A percentile compares a stretch with the other conserved stretches of the same genome.
phyloP scores from a whole-genome alignment of 2,329 filamentous ascomycete species.

The Moelleriella libera region DNA sequence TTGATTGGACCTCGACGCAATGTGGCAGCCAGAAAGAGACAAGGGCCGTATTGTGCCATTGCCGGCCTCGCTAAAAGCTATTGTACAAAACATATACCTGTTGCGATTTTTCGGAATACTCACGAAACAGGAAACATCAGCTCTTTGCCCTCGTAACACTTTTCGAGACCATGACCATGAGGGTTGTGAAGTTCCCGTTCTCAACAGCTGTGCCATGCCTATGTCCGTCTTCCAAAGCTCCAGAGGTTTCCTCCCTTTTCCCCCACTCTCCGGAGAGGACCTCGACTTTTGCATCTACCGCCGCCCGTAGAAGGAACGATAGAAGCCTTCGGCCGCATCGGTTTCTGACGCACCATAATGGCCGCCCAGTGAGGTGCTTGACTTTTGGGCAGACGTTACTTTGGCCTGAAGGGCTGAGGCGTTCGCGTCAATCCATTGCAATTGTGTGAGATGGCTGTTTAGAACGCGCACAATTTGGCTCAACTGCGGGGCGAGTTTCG shows the following conservation, averaged over 20 bases:
- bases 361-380: conserved; percentile 46
- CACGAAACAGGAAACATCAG: no score
- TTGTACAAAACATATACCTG: conserved; percentile 17
- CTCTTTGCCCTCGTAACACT: no score
- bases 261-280: not conserved
- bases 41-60: not conserved
- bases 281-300: conserved; percentile 27
- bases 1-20: no score
- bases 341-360: conserved; percentile 46
- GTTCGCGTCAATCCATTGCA: conserved; percentile 87
- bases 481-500: conserved; percentile 38
- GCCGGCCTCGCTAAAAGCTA: conserved; percentile 15
- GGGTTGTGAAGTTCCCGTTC: no score
- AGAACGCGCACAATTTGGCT: conserved; percentile 92
- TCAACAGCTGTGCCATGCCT: no score
- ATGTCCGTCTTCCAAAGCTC: no score
- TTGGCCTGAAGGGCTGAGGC: conserved; percentile 70
- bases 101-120: no score
- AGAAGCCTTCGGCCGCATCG: conserved; percentile 77
- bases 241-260: no score
- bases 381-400: conserved; percentile 69
- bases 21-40: not conserved
- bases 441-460: conserved; percentile 79
- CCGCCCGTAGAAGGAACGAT: conserved; percentile 71
- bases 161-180: no score